Conservation (phyloP, 2,329 filamentous ascomycete genomes). For the Penicillium sp. region DNA sequence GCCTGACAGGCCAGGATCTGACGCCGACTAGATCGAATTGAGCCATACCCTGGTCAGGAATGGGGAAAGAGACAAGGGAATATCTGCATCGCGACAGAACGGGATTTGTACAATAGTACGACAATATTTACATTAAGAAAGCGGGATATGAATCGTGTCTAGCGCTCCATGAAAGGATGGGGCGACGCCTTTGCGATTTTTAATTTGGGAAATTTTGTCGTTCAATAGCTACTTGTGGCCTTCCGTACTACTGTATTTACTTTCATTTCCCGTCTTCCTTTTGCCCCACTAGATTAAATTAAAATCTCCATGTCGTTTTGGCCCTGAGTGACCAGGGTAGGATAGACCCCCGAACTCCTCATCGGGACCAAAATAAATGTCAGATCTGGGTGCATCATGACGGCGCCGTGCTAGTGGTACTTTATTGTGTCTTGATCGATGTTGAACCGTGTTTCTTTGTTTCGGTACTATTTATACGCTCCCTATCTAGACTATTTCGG, state of each 20-base stretch:
- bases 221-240: neutral
- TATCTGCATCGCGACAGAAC: conserved; percentile 18
- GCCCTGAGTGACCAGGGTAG: conserved; percentile 9
- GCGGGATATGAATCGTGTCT: conserved; percentile 8
- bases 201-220: neutral
- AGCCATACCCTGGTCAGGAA: neutral
- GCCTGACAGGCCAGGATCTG: conserved; percentile 18
- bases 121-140: neutral
- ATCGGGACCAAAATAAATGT: conserved; percentile 24
- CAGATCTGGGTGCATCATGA: conserved; percentile 24
- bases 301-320: conserved; percentile 9
- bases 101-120: neutral
- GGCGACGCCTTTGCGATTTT: neutral
- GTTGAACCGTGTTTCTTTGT: neutral
- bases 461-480: neutral
- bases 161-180: conserved; percentile 1
- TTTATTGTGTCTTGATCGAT: neutral
- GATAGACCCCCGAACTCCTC: conserved; percentile 27
- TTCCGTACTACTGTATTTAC: neutral
- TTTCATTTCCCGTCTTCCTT: neutral
- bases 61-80: neutral
- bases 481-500: conserved; percentile 12
- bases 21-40: conserved; percentile 3
- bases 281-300: conserved; percentile 8
- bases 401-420: conserved; percentile 4